These are phyloP conservation scores for Rhexocercosporidium sp. DNA, from an alignment of 2,329 filamentous ascomycete species.

Conservation along the genomic window DNA sequence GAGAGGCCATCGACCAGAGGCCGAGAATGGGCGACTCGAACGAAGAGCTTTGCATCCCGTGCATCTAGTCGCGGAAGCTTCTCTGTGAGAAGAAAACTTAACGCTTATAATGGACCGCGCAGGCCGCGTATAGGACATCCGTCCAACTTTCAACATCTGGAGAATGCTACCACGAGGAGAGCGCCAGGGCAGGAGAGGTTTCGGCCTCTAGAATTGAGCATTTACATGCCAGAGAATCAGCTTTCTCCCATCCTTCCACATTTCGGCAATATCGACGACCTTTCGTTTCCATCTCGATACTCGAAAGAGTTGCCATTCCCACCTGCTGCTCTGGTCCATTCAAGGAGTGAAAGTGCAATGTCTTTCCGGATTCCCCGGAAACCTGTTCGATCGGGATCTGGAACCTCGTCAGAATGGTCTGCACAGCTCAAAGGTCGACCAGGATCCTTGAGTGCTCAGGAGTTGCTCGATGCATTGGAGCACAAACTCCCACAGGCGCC, in stretches of 20 bases:
- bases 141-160: conserved; percentile 63
- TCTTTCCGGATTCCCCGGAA: conserved; percentile 41
- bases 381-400: conserved; percentile 37
- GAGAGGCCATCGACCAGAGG: conserved; percentile 39
- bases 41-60: conserved; percentile 47
- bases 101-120: conserved; percentile 53
- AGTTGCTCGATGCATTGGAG: conserved; percentile 36
- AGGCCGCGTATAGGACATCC: conserved; percentile 63
- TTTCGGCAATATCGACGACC: conserved; percentile 46
- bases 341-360: conserved; percentile 38
- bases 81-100: conserved; percentile 49
- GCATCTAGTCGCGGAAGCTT: conserved; percentile 50
- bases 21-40: conserved; percentile 42
- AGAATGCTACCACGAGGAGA: conserved; percentile 45
- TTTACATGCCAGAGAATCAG: conserved; percentile 52
- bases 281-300: conserved; percentile 18
- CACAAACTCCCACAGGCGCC: conserved; percentile 34
- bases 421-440: conserved; percentile 30
- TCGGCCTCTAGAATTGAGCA: conserved; percentile 61
- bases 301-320: conserved; percentile 28
- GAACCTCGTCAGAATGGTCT: conserved; percentile 35
- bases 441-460: conserved; percentile 34
- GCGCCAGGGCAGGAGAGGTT: conserved; percentile 44
- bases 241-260: conserved; percentile 62
- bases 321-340: conserved; percentile 30